phyloP scores from a whole-genome alignment of 2,329 filamentous ascomycete species.

The Diaporthe longicolla region DNA sequence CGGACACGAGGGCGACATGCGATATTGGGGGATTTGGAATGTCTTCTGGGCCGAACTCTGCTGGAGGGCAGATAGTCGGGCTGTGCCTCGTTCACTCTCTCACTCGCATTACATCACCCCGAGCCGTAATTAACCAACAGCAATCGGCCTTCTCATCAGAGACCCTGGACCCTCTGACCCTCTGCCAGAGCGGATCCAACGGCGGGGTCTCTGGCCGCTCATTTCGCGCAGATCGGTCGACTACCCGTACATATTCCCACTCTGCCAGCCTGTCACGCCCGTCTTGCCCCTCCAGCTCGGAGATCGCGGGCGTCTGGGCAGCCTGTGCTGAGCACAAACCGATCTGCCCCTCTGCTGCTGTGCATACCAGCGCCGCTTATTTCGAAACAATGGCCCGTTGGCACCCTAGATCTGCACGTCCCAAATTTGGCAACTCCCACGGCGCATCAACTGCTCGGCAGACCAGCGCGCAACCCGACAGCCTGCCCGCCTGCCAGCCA shows the following conservation, averaged over 20 bases:
- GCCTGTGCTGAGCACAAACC: slow-evolving; percentile 17
- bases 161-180: neutral
- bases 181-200: slow-evolving; percentile 18
- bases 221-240: slow-evolving; percentile 33
- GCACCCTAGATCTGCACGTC: slow-evolving; percentile 4
- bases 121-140: slow-evolving; percentile 20
- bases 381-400: slow-evolving; percentile 20
- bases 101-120: slow-evolving; percentile 29
- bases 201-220: slow-evolving; percentile 26
- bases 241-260: slow-evolving; percentile 29
- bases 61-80: neutral
- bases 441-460: neutral
- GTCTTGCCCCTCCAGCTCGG: slow-evolving; percentile 31
- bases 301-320: slow-evolving; percentile 22
- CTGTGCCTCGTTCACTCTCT: slow-evolving; percentile 5
- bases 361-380: slow-evolving; percentile 24
- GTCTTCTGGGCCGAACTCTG: neutral
- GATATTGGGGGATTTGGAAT: slow-evolving; percentile 20
- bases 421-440: neutral
- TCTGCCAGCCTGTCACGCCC: slow-evolving; percentile 22
- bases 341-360: neutral
- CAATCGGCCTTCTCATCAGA: neutral
- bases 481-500: neutral
- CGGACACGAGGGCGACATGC: slow-evolving; percentile 10
- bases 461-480: neutral